Evolutionary conservation across 129 eudicot genomes (phyloP).

Genomic region (Oenanthe sinensis): DNA sequence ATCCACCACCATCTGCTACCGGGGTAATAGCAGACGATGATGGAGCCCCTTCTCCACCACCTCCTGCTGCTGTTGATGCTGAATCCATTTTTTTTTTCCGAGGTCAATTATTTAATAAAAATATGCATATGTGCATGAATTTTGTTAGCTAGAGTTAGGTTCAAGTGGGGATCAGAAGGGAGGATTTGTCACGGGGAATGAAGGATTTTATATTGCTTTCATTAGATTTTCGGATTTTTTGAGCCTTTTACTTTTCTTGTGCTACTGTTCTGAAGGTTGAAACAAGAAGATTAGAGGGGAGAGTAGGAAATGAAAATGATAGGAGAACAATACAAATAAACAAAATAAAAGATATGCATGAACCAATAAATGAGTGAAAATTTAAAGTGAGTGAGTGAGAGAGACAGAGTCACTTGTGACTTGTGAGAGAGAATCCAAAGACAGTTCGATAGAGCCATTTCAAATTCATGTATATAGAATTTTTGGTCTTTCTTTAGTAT

Average conservation of each 20-base stretch:
- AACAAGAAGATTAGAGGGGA: not conserved
- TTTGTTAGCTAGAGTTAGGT: not conserved
- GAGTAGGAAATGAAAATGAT: not conserved
- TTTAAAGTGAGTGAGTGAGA: slow-evolving; percentile 2
- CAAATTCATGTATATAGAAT: not conserved
- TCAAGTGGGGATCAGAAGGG: not conserved
- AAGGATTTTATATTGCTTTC: not conserved
- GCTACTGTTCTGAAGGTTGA: not conserved
- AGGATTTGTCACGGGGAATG: slow-evolving; percentile 4
- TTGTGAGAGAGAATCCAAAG: slow-evolving; percentile 12
- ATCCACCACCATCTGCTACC: not conserved
- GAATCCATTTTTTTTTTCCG: slow-evolving; percentile 12
- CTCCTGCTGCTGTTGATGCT: slow-evolving; percentile 8
- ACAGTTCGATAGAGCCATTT: not conserved
- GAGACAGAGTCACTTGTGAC: not conserved
- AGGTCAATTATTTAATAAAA: no score
- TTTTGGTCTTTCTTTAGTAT: not conserved
- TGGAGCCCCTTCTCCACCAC: slow-evolving; percentile 6
- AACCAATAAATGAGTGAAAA: slow-evolving; percentile 3
- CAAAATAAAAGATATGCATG: slow-evolving; percentile 1
- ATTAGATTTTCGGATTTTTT: not conserved
- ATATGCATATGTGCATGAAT: slow-evolving; percentile 1
- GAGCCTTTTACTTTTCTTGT: not conserved
- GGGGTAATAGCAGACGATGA: not conserved
- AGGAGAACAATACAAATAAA: not conserved